A percentile compares a stretch with the other conserved stretches of the same genome.
Conservation (phyloP, 2,329 filamentous ascomycete species). For the Venturia aucupariae region DNA sequence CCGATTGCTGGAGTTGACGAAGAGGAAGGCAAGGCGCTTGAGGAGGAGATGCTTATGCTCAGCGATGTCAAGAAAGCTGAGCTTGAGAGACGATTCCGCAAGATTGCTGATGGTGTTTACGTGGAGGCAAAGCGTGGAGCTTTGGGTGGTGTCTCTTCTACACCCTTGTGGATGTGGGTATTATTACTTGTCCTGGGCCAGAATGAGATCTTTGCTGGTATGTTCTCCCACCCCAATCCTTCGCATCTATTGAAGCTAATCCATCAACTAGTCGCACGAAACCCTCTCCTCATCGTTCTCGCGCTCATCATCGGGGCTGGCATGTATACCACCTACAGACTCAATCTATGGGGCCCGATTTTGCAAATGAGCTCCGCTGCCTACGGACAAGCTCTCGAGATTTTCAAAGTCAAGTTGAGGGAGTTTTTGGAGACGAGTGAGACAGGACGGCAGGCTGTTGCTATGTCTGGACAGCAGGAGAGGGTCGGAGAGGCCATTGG, state of each 20-base stretch:
- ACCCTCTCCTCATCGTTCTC: slow-evolving; percentile 86
- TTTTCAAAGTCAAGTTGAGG: slow-evolving; percentile 82
- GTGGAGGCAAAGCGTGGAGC: slow-evolving; percentile 96
- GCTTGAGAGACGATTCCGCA: slow-evolving; percentile 91
- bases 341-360: slow-evolving; percentile 95
- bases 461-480: slow-evolving; percentile 42
- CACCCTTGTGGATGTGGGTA: slow-evolving; percentile 91
- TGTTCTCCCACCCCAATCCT: slow-evolving; percentile 31
- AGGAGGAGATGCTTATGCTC: slow-evolving; percentile 94
- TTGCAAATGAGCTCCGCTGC: slow-evolving; percentile 91
- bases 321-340: slow-evolving; percentile 81
- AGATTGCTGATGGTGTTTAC: slow-evolving; percentile 94
- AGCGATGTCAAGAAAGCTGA: slow-evolving; percentile 85
- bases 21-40: slow-evolving; percentile 85
- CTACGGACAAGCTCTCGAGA: slow-evolving; percentile 73
- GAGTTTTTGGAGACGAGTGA: slow-evolving; percentile 87
- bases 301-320: slow-evolving; percentile 66
- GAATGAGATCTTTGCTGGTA: slow-evolving; percentile 95
- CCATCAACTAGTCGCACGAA: slow-evolving; percentile 65
- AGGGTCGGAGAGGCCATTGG: slow-evolving; percentile 20
- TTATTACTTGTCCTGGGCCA: slow-evolving; percentile 86
- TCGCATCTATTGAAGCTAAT: slow-evolving; percentile 17
- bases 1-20: slow-evolving; percentile 93
- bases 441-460: slow-evolving; percentile 71
- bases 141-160: slow-evolving; percentile 87